A percentile compares a stretch with the other conserved stretches of the same genome.
These are phyloP conservation scores for Colletotrichum lupini DNA, from an alignment of 2,329 filamentous ascomycete genomes.

Conservation along the genomic window DNA sequence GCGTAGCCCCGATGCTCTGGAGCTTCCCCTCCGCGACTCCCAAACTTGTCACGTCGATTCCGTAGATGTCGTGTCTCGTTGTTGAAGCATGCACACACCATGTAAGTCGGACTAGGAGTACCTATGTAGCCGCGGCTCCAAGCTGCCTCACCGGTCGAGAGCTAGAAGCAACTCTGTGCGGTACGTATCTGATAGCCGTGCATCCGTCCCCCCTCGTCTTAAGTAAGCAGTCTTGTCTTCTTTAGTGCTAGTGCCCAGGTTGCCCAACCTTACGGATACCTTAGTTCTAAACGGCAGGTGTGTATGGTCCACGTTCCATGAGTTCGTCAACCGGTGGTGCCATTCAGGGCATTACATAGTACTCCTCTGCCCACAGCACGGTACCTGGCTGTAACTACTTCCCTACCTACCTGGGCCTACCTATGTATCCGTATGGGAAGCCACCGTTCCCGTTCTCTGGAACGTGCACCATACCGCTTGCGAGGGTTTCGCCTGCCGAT, in stretches of 20 bases:
- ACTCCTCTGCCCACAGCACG: background rate
- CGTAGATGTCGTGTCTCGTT: background rate
- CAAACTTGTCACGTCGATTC: background rate
- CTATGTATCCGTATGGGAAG: background rate
- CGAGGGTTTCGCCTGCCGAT: background rate
- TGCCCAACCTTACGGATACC: background rate
- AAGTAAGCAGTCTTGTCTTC: background rate
- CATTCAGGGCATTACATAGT: background rate
- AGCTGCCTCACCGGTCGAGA: background rate
- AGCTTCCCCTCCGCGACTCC: background rate
- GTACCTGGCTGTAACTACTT: background rate
- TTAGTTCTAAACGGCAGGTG: background rate
- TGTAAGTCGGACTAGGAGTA: background rate
- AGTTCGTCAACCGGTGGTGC: slow-evolving; percentile 11
- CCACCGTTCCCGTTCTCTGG: background rate
- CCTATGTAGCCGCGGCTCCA: background rate
- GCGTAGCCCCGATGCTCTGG: background rate
- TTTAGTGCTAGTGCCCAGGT: background rate
- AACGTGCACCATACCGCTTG: slow-evolving; percentile 1
- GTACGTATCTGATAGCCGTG: background rate
- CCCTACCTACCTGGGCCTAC: background rate
- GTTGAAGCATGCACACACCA: background rate
- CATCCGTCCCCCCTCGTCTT: background rate
- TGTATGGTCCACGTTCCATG: slow-evolving; percentile 5
- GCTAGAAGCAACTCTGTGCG: background rate